Conservation (phyloP, 176 grass and related monocot genomes). For the Bothriochloa decipiens region DNA sequence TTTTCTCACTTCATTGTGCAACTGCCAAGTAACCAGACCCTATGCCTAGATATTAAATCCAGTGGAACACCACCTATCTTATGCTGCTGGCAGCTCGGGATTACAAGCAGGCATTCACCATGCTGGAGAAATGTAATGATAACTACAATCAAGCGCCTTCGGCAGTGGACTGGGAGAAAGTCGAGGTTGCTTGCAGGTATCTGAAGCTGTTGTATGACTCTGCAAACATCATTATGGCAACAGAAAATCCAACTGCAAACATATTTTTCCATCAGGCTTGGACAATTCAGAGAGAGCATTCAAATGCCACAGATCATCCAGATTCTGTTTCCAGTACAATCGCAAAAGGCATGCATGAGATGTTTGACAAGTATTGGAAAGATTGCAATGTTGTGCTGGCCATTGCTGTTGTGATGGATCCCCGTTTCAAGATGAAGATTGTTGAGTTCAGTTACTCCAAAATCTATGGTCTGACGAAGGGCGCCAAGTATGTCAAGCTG, state of each 20-base stretch:
- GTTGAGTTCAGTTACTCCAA: slow-evolving; percentile 56
- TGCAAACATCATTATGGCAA: slow-evolving; percentile 36
- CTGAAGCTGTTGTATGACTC: slow-evolving; percentile 57
- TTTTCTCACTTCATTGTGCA: slow-evolving; percentile 45
- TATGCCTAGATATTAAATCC: slow-evolving; percentile 57
- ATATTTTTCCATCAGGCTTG: slow-evolving; percentile 64
- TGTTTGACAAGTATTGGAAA: slow-evolving; percentile 61
- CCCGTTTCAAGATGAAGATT: slow-evolving; percentile 57
- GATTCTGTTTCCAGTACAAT: slow-evolving; percentile 48
- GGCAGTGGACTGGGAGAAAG: slow-evolving; percentile 59
- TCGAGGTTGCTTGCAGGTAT: slow-evolving; percentile 44
- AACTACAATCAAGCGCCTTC: slow-evolving; percentile 54
- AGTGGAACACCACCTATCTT: slow-evolving; percentile 64
- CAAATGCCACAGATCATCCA: slow-evolving; percentile 4
- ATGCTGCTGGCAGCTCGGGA: slow-evolving; percentile 63
- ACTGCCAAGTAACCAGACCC: slow-evolving; percentile 48
- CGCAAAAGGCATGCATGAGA: slow-evolving; percentile 43
- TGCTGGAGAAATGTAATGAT: slow-evolving; percentile 50
- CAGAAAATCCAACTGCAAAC: slow-evolving; percentile 44
- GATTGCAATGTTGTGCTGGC: slow-evolving; percentile 61
- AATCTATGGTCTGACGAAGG: slow-evolving; percentile 46
- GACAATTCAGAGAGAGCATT: slow-evolving; percentile 47
- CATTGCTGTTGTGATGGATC: slow-evolving; percentile 66
- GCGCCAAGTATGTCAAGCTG: slow-evolving; percentile 47
- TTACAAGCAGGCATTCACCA: slow-evolving; percentile 56